Percentiles rank a stretch among this genome's conserved stretches.
Evolutionary conservation across 2,329 filamentous ascomycete species (phyloP).

Genomic region (Sporothrix pallida): DNA sequence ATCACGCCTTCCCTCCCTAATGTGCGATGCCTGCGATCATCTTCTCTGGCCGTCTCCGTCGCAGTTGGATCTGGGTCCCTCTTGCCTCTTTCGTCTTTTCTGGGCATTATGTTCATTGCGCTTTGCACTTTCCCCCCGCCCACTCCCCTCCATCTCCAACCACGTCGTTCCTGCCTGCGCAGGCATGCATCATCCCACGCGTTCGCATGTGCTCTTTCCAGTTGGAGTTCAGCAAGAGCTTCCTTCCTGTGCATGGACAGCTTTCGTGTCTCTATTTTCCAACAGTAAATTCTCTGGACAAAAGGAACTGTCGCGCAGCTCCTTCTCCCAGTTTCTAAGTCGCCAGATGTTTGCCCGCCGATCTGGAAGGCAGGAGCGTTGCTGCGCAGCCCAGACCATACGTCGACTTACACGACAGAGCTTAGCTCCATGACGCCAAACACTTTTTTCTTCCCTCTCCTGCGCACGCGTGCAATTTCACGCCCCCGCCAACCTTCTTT

Average conservation of each 20-base stretch:
- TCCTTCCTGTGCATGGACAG: not conserved
- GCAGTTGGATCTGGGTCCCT: not conserved
- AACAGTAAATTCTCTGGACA: not conserved
- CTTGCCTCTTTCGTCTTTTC: constrained; percentile 8
- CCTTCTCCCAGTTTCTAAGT: not conserved
- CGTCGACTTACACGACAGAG: constrained; percentile 28
- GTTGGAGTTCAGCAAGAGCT: not conserved
- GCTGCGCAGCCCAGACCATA: constrained; percentile 9
- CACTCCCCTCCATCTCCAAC: constrained; percentile 6
- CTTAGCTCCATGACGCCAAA: constrained; percentile 28
- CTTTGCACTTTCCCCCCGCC: not conserved
- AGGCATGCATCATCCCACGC: constrained; percentile 1
- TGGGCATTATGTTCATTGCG: not conserved
- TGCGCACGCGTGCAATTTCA: constrained; percentile 8
- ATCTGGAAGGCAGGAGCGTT: constrained; percentile 15
- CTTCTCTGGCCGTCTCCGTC: not conserved
- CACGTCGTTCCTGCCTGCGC: constrained; percentile 5
- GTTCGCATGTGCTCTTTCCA: constrained; percentile 11
- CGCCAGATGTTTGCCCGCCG: constrained; percentile 12
- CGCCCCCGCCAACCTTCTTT: constrained; percentile 4
- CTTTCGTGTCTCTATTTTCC: not conserved
- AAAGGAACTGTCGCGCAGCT: not conserved
- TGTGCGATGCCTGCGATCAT: not conserved
- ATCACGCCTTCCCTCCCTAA: constrained; percentile 37
- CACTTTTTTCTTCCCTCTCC: not conserved